Conservation (phyloP, 768 basidiomycete genomes). For the Suillus sp. region DNA sequence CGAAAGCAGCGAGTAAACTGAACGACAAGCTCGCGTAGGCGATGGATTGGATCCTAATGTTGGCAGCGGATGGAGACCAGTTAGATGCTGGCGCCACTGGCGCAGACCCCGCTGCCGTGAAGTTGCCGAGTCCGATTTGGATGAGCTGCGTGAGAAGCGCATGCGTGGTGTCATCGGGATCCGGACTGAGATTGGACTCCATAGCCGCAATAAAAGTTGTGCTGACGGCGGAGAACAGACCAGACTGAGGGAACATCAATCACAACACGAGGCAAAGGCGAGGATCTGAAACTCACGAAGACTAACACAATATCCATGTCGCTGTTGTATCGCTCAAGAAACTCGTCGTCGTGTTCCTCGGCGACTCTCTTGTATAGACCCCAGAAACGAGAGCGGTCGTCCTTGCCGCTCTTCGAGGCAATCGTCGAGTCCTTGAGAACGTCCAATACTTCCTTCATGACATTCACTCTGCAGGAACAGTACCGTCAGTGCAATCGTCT, state of each 20-base stretch:
- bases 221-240: constrained; percentile 18
- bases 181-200: constrained; percentile 14
- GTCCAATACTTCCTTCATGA: neutral
- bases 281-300: constrained; percentile 18
- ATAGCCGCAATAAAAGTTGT: constrained; percentile 16
- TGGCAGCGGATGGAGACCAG: neutral
- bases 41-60: constrained; percentile 7
- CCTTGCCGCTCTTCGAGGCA: neutral
- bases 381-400: constrained; percentile 14
- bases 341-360: constrained; percentile 18
- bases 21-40: constrained; percentile 16
- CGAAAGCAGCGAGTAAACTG: constrained; percentile 16
- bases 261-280: neutral
- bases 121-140: constrained; percentile 5
- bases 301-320: constrained; percentile 23
- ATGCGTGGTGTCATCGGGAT: constrained; percentile 16
- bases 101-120: constrained; percentile 11
- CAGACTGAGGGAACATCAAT: constrained; percentile 8
- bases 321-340: constrained; percentile 17
- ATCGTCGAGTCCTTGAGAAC: neutral
- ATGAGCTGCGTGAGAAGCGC: constrained; percentile 15
- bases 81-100: neutral
- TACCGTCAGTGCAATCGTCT: neutral
- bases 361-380: constrained; percentile 15
- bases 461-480: neutral